Conservation (phyloP, 2,329 filamentous ascomycete genomes). For the Xylariaceae sp. region DNA sequence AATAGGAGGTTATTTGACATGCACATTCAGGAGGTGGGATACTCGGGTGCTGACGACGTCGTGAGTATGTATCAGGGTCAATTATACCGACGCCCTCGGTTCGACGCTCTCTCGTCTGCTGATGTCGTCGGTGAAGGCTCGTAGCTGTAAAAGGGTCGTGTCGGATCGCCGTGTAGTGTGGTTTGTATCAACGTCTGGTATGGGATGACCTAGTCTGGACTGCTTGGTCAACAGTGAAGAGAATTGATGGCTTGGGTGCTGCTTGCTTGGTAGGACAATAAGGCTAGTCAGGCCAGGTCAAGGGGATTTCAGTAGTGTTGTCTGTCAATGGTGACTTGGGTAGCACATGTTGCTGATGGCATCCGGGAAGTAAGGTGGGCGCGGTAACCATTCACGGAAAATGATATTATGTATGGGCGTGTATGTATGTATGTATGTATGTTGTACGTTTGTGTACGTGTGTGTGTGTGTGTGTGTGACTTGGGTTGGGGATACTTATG, state of each 20-base stretch:
- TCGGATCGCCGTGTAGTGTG: background rate
- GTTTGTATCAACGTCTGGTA: too few species aligned
- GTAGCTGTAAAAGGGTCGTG: background rate
- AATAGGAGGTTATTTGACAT: conserved; percentile 6
- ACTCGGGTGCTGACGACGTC: background rate
- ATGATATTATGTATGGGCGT: background rate
- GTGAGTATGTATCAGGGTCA: conserved; percentile 1
- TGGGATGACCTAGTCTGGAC: too few species aligned
- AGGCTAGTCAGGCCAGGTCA: background rate
- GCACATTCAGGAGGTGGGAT: conserved; percentile 11
- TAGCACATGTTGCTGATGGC: conserved; percentile 17
- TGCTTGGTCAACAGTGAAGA: background rate
- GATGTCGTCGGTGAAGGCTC: background rate
- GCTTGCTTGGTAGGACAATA: conserved; percentile 1
- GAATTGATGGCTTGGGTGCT: background rate
- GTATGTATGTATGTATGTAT: background rate
- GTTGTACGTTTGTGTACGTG: too few species aligned
- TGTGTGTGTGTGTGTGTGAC: too few species aligned
- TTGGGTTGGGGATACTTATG: too few species aligned
- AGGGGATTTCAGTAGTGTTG: conserved; percentile 3
- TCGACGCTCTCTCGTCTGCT: background rate
- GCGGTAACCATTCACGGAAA: conserved; percentile 12
- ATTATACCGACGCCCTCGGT: background rate
- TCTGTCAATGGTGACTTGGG: conserved; percentile 7
- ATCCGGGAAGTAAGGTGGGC: conserved; percentile 11